A percentile compares a stretch with the other conserved stretches of the same genome.
These are phyloP conservation scores for Paecilomyces niveus DNA, from an alignment of 2,329 filamentous ascomycete species.

Conservation along the genomic window DNA sequence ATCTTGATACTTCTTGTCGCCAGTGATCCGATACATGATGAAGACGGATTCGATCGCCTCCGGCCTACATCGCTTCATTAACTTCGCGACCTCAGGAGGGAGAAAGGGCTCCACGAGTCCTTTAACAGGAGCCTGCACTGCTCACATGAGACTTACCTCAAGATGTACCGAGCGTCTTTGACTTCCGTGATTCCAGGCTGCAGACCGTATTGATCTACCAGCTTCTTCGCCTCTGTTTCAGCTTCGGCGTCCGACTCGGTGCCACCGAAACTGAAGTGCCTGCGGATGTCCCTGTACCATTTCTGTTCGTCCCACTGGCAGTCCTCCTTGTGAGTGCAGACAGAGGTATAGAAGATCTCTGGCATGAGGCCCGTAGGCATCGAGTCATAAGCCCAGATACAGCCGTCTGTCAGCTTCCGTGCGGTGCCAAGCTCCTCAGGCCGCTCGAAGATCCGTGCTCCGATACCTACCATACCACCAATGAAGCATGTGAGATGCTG, in stretches of 20 bases:
- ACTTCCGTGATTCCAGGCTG: constrained; percentile 7
- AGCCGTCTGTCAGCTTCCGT: constrained; percentile 51
- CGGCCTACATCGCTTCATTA: constrained; percentile 24
- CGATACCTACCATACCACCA: constrained; percentile 56
- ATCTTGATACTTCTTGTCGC: constrained; percentile 41
- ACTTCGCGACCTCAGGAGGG: not conserved
- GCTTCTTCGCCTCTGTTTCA: not conserved
- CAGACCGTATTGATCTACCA: constrained; percentile 1
- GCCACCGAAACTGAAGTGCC: constrained; percentile 8
- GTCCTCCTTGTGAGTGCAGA: constrained; percentile 37
- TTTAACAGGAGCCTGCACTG: not conserved
- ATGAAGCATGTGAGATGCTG: constrained; percentile 56
- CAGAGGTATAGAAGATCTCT: constrained; percentile 47
- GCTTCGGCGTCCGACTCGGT: not conserved
- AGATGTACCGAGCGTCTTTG: constrained; percentile 7
- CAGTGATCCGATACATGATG: constrained; percentile 54
- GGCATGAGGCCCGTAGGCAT: constrained; percentile 56
- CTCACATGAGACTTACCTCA: constrained; percentile 5
- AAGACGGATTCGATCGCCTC: constrained; percentile 59
- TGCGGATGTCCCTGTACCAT: constrained; percentile 24
- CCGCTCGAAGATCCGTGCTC: constrained; percentile 50
- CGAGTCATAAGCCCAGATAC: constrained; percentile 55
- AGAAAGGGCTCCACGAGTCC: not conserved
- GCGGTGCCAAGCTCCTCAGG: constrained; percentile 50
- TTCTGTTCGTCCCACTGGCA: constrained; percentile 50